These are phyloP conservation scores for Discostella pseudostelligera DNA, from an alignment of 108 stramenopile genomes.

Conservation along the genomic window DNA sequence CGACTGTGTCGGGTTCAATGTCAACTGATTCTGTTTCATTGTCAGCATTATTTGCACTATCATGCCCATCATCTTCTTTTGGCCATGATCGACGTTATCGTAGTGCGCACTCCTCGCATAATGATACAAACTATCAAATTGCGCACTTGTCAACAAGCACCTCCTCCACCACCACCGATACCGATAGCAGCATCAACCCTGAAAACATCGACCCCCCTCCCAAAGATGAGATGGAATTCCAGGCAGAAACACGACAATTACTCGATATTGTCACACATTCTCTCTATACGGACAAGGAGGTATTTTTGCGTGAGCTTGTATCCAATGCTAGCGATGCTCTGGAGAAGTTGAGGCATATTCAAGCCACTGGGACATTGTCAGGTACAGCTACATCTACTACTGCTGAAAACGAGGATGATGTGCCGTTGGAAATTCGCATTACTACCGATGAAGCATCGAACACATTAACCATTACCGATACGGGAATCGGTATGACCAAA, in stretches of 20 bases:
- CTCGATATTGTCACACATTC: conserved; percentile 95
- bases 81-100: not conserved
- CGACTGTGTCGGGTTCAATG: not conserved
- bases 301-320: conserved; percentile 97
- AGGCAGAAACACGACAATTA: conserved; percentile 91
- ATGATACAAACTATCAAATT: conserved; percentile 4
- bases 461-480: conserved; percentile 93
- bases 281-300: conserved; percentile 98
- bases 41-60: not conserved
- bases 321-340: conserved; percentile 96
- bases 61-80: not conserved
- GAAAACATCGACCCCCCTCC: not conserved
- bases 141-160: conserved; percentile 13
- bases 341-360: conserved; percentile 94
- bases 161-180: not conserved
- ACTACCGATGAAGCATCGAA: conserved; percentile 79
- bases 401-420: conserved; percentile 23
- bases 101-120: not conserved
- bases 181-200: too few relatives aligned
- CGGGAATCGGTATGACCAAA: conserved; percentile 93
- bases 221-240: conserved; percentile 72
- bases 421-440: conserved; percentile 80
- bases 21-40: not conserved
- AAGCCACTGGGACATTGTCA: conserved; percentile 39
- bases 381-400: not conserved